phyloP scores from a whole-genome alignment of 257 asterid species.

The Primulina eburnea region DNA sequence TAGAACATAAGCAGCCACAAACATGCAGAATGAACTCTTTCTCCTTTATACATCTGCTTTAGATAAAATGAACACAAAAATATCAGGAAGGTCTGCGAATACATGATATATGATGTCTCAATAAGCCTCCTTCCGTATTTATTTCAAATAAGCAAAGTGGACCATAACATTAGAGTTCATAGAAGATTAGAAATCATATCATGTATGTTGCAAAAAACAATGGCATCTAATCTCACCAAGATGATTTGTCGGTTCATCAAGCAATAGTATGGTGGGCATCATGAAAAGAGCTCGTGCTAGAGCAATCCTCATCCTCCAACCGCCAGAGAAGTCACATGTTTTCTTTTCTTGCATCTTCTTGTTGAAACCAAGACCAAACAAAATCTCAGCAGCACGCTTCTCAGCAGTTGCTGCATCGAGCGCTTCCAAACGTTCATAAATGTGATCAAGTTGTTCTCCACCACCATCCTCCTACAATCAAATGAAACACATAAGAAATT shows the following conservation, averaged over 20 bases:
- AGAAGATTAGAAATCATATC: background rate
- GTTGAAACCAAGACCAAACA: conserved; percentile 86
- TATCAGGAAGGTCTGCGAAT: background rate
- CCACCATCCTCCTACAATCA: conserved; percentile 83
- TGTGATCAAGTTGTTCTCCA: conserved; percentile 81
- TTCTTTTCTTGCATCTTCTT: conserved; percentile 92
- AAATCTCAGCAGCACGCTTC: conserved; percentile 97
- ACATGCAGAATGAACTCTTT: background rate
- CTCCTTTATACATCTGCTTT: background rate
- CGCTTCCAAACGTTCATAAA: conserved; percentile 90
- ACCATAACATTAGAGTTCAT: background rate
- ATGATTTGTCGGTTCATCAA: conserved; percentile 98
- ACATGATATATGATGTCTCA: background rate
- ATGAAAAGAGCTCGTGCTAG: conserved; percentile 93
- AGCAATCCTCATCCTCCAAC: conserved; percentile 99
- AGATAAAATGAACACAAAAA: background rate
- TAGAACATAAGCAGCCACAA: background rate
- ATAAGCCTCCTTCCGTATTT: no score
- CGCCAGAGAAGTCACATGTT: conserved; percentile 95
- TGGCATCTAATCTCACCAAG: conserved; percentile 55
- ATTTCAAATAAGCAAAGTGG: background rate
- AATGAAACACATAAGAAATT: conserved; percentile 5
- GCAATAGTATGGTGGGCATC: conserved; percentile 89
- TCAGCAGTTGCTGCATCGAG: conserved; percentile 93
- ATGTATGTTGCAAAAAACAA: background rate